These are phyloP conservation scores for Lolium perenne DNA, from an alignment of 176 grass and related monocot species.

Conservation along the genomic window DNA sequence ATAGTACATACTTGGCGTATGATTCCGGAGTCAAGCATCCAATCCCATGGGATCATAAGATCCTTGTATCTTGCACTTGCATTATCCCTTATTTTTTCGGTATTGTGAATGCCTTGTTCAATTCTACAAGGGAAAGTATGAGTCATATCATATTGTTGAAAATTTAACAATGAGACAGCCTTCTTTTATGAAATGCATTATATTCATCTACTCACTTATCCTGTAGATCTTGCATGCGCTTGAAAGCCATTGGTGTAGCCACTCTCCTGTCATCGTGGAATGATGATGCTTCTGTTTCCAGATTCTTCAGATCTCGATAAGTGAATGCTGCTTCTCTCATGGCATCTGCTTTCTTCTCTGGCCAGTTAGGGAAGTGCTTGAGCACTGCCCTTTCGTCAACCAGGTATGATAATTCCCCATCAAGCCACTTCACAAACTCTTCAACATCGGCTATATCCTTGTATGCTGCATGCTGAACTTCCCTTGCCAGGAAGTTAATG, in stretches of 20 bases:
- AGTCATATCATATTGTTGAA: neutral
- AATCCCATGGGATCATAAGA: slow-evolving; percentile 93
- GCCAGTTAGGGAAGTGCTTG: slow-evolving; percentile 95
- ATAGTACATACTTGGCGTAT: slow-evolving; percentile 75
- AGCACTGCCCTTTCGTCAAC: slow-evolving; percentile 98
- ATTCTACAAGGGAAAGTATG: slow-evolving; percentile 56
- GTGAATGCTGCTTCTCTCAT: slow-evolving; percentile 97
- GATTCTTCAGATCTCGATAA: slow-evolving; percentile 87
- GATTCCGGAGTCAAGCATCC: slow-evolving; percentile 94
- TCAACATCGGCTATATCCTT: slow-evolving; percentile 90
- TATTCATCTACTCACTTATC: slow-evolving; percentile 75
- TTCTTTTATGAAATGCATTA: slow-evolving; percentile 35
- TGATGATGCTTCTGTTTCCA: slow-evolving; percentile 74
- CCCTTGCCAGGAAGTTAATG: slow-evolving; percentile 78
- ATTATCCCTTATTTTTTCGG: slow-evolving; percentile 80
- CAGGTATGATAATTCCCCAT: slow-evolving; percentile 92
- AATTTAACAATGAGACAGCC: neutral
- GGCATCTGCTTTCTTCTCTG: slow-evolving; percentile 95
- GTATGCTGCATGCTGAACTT: slow-evolving; percentile 80
- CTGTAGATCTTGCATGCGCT: slow-evolving; percentile 84
- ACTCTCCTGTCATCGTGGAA: slow-evolving; percentile 83
- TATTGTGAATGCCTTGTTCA: slow-evolving; percentile 83
- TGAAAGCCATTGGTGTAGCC: slow-evolving; percentile 66
- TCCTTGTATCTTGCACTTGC: slow-evolving; percentile 80
- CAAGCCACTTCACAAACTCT: slow-evolving; percentile 98